Evolutionary conservation across 1,284 basidiomycete species (phyloP).

Genomic region (Golubevia sp.): DNA sequence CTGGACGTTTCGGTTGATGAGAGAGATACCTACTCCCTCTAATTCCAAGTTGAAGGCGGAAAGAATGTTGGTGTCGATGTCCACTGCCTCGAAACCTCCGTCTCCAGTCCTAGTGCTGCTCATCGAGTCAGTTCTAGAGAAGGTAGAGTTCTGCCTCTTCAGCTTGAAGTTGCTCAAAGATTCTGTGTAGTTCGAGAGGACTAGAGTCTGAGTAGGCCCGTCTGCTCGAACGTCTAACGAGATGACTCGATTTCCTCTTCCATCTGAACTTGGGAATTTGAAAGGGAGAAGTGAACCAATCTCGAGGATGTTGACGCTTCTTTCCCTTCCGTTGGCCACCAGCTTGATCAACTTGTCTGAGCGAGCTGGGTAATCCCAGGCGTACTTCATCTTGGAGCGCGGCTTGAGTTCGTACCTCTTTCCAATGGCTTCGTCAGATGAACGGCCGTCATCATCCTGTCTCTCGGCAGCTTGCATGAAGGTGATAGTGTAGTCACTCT

Average conservation of each 20-base stretch:
- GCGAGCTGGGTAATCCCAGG: conserved; percentile 93
- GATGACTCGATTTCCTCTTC: conserved; percentile 68
- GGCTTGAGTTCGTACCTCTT: conserved; percentile 68
- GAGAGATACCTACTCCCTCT: conserved; percentile 88
- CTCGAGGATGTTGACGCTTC: conserved; percentile 89
- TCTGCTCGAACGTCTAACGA: conserved; percentile 94
- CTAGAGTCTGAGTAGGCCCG: conserved; percentile 81
- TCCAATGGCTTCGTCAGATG: conserved; percentile 21
- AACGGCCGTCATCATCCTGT: conserved; percentile 1
- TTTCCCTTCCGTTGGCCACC: conserved; percentile 69
- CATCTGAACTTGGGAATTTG: conserved; percentile 67
- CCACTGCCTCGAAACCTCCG: conserved; percentile 77
- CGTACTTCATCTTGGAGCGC: conserved; percentile 72
- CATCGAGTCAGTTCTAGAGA: conserved; percentile 74
- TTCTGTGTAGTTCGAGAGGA: conserved; percentile 84
- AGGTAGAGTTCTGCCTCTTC: conserved; percentile 67
- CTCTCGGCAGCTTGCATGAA: conserved; percentile 70
- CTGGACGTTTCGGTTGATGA: conserved; percentile 83
- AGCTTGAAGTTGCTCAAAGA: conserved; percentile 89
- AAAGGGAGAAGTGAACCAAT: conserved; percentile 92
- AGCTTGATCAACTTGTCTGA: conserved; percentile 80
- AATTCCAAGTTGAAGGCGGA: conserved; percentile 78
- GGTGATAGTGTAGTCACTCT: conserved; percentile 74
- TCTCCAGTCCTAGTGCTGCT: conserved; percentile 71
- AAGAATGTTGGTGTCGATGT: conserved; percentile 72